Base-by-base conservation (phyloP, 2,329 filamentous ascomycete species). In the Stemphylium lycopersici region DNA sequence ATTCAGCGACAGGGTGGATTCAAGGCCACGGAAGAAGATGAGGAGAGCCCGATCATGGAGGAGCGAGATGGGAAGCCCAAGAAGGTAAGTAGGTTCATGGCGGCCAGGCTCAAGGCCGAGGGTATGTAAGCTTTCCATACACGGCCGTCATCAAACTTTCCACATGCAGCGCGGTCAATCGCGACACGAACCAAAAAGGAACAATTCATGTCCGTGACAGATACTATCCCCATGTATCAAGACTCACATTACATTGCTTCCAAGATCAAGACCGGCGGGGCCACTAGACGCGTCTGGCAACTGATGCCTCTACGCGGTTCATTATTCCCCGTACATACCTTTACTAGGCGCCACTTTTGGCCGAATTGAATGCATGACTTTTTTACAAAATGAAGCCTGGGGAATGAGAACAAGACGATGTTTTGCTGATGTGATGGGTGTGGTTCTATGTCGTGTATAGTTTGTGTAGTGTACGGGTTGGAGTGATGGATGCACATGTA, bases 1-100 rank as follows among this genome's bases (percentile, higher is more conserved):
- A 92, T 97, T 48, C 86, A 91, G 63, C 84, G 87, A 64, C 86
- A 95, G 65, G 92, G 92, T 46, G 92, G 92, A 3, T 96, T 96
- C 73, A 78, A 89, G 65, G 65, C 72, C 2, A 83, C 85, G 52
- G 85, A 91, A 63, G 85, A 90, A 55, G 87, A 91, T 55, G 81
- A 84, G 47, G 83, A 82, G 40, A 79, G 84, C 15, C 83, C 89
- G 47, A 84, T 89, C 1, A 79, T 92, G 39, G 87, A 87, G 48
- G 86, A 92, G 65, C 81, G 84, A 22, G 85, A 86, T 39, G 84
- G 83, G 1, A 70, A 70, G 57, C 81, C 81, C 44, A 84, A 83
- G 73, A 85, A 83, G 65, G 75, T 91, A 60, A 91, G 89, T 78
- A 84, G 87, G 57, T 92, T 92, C 77, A 90, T 86, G 77, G 88